These are phyloP conservation scores for Cercospora zeae-maydis DNA, from an alignment of 2,329 filamentous ascomycete species.

Conservation along the genomic window DNA sequence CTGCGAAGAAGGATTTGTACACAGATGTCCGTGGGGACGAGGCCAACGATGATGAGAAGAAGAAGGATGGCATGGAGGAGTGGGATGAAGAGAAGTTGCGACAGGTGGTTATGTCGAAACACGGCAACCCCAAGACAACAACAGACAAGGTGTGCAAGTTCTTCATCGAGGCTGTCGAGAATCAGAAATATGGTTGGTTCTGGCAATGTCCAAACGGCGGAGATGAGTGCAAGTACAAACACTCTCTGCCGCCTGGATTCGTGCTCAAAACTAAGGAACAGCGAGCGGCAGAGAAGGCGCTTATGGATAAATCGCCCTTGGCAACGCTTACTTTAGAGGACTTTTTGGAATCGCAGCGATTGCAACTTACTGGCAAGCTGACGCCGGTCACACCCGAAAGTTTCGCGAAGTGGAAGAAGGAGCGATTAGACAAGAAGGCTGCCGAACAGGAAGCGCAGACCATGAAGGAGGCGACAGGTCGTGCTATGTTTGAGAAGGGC, in stretches of 20 bases:
- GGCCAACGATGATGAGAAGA: slow-evolving; percentile 62
- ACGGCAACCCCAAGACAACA: slow-evolving; percentile 90
- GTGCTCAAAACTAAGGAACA: slow-evolving; percentile 98
- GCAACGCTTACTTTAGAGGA: slow-evolving; percentile 95
- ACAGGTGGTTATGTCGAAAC: slow-evolving; percentile 88
- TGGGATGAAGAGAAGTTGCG: slow-evolving; percentile 97
- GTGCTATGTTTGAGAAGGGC: slow-evolving; percentile 93
- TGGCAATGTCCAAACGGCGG: slow-evolving; percentile 96
- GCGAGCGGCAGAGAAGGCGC: slow-evolving; percentile 86
- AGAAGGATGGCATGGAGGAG: slow-evolving; percentile 88
- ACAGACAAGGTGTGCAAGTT: slow-evolving; percentile 99
- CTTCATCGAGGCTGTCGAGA: slow-evolving; percentile 96
- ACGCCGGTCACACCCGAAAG: slow-evolving; percentile 91
- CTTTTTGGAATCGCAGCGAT: slow-evolving; percentile 91
- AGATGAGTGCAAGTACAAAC: slow-evolving; percentile 98
- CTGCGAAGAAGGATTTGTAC: slow-evolving; percentile 88
- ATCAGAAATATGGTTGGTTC: slow-evolving; percentile 99
- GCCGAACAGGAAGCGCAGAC: slow-evolving; percentile 86
- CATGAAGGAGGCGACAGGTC: slow-evolving; percentile 92
- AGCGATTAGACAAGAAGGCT: slow-evolving; percentile 89
- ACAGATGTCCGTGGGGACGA: slow-evolving; percentile 74
- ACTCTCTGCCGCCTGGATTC: slow-evolving; percentile 91
- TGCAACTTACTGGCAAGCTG: slow-evolving; percentile 86
- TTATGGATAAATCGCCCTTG: slow-evolving; percentile 92
- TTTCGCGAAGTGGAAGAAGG: slow-evolving; percentile 97